Evolutionary conservation across 768 basidiomycete genomes (phyloP).

Genomic region (Lentinula sp.): DNA sequence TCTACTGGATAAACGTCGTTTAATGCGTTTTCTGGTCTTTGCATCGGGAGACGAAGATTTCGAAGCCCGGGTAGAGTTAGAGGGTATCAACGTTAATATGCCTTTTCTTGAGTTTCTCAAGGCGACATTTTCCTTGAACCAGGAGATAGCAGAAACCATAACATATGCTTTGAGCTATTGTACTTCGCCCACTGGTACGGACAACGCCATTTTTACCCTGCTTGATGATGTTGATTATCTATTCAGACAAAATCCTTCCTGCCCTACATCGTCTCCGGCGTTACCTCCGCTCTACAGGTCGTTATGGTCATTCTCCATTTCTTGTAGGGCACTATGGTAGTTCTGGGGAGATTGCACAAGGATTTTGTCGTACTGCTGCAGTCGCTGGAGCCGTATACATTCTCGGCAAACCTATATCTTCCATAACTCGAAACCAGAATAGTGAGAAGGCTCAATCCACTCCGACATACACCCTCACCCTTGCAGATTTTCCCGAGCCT

Average conservation of each 20-base stretch:
- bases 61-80: slow-evolving; percentile 53
- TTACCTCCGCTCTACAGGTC: slow-evolving; percentile 74
- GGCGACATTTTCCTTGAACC: slow-evolving; percentile 55
- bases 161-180: slow-evolving; percentile 77
- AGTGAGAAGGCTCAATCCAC: not conserved
- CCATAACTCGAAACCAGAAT: slow-evolving; percentile 5
- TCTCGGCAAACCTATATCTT: slow-evolving; percentile 47
- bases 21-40: slow-evolving; percentile 91
- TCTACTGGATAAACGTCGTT: slow-evolving; percentile 78
- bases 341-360: slow-evolving; percentile 87
- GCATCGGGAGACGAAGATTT: slow-evolving; percentile 58
- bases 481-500: slow-evolving; percentile 58
- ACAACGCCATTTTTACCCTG: not conserved
- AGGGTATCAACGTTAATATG: slow-evolving; percentile 42
- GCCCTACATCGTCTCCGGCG: slow-evolving; percentile 65
- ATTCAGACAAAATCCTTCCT: slow-evolving; percentile 57
- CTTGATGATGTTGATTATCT: slow-evolving; percentile 5
- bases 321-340: slow-evolving; percentile 95
- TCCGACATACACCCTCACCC: slow-evolving; percentile 33
- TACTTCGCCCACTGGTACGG: slow-evolving; percentile 46
- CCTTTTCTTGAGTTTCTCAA: slow-evolving; percentile 64
- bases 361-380: slow-evolving; percentile 83
- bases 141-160: slow-evolving; percentile 54
- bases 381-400: slow-evolving; percentile 75
- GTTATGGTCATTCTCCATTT: slow-evolving; percentile 84